Percentiles rank a stretch among this genome's conserved stretches.
Evolutionary conservation across 1,139 yeast species (phyloP).

Genomic region (Nakaseomyces bracarensis): DNA sequence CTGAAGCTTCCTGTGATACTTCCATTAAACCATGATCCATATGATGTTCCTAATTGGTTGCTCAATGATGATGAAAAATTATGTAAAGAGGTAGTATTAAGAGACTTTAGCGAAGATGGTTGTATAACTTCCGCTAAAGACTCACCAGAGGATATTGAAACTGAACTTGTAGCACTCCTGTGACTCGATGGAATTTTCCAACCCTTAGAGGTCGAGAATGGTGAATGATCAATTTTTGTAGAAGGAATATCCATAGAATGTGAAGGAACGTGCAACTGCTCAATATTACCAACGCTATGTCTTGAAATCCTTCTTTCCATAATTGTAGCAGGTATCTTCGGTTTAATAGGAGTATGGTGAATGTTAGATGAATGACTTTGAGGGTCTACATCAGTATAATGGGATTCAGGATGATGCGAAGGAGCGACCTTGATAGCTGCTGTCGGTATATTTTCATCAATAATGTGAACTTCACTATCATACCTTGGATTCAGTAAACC

Average conservation of each 20-base stretch:
- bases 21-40: conserved; percentile 31
- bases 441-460: background rate
- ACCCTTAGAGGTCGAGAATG: conserved; percentile 19
- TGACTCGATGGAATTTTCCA: conserved; percentile 29
- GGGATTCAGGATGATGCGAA: background rate
- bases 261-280: background rate
- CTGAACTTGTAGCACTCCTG: conserved; percentile 18
- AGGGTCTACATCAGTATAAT: background rate
- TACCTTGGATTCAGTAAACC: conserved; percentile 35
- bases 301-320: background rate
- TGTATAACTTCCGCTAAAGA: conserved; percentile 29
- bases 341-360: conserved; percentile 1
- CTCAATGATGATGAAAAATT: conserved; percentile 30
- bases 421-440: background rate
- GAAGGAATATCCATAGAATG: background rate
- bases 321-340: conserved; percentile 3
- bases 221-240: conserved; percentile 11
- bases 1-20: conserved; percentile 3
- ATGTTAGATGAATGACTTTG: background rate
- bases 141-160: conserved; percentile 26
- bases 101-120: conserved; percentile 29
- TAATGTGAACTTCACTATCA: conserved; percentile 9
- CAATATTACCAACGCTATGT: background rate
- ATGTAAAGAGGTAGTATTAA: conserved; percentile 24
- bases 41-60: conserved; percentile 24